A percentile compares a stretch with the other conserved stretches of the same genome.
phyloP scores from a whole-genome alignment of 202 grass and related monocot genomes.

The Setaria viridis region DNA sequence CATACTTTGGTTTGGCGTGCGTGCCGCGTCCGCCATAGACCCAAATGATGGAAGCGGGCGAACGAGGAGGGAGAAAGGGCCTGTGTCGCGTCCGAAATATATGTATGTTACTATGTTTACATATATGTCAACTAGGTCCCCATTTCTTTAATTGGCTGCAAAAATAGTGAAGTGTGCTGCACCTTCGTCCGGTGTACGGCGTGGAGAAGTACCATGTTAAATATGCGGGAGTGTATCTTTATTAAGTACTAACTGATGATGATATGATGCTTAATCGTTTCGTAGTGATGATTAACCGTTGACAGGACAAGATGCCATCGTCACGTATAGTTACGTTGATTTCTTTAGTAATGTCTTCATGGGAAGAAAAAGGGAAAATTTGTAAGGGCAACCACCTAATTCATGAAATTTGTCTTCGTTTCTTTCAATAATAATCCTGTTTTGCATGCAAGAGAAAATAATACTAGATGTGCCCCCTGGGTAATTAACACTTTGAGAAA shows the following conservation, averaged over 20 bases:
- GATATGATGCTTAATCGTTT: slow-evolving; percentile 29
- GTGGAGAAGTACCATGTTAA: slow-evolving; percentile 11
- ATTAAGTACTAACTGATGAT: slow-evolving; percentile 28
- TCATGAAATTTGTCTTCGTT: slow-evolving; percentile 16
- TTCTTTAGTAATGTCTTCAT: neutral
- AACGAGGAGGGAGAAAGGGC: slow-evolving; percentile 53
- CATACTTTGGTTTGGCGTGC: slow-evolving; percentile 50
- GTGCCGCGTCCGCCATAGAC: slow-evolving; percentile 32
- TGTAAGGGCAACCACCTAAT: neutral
- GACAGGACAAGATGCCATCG: slow-evolving; percentile 20
- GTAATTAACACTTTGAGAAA: neutral
- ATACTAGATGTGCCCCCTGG: too few relatives aligned
- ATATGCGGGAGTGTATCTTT: neutral
- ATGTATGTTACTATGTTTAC: neutral
- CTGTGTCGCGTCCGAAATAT: neutral
- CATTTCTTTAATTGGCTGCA: neutral
- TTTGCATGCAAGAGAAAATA: slow-evolving; percentile 12
- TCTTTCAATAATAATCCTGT: neutral
- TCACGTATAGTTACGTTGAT: neutral
- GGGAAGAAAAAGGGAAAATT: neutral
- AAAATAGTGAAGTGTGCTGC: neutral
- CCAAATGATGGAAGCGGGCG: slow-evolving; percentile 60
- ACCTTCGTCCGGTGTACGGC: slow-evolving; percentile 17
- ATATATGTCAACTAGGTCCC: neutral
- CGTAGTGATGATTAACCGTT: slow-evolving; percentile 35